These are phyloP conservation scores for Luzula sylvatica DNA, from an alignment of 176 grass and related monocot species.

Conservation along the genomic window DNA sequence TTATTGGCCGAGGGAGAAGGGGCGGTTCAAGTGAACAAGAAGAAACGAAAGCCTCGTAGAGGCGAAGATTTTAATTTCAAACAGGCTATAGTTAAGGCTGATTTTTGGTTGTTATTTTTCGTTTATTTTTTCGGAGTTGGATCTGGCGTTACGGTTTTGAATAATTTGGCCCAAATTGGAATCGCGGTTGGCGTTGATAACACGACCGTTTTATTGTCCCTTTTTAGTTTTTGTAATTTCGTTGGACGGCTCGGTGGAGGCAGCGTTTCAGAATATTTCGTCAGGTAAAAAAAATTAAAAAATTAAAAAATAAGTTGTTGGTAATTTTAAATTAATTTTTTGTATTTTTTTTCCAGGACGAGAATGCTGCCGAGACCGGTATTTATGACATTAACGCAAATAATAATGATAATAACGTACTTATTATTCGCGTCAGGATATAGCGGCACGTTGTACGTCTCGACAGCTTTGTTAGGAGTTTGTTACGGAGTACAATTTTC, in stretches of 20 bases:
- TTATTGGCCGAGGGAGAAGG: conserved; percentile 85
- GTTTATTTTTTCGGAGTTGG: conserved; percentile 77
- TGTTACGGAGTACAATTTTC: conserved; percentile 73
- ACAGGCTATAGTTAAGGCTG: conserved; percentile 82
- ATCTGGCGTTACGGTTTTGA: conserved; percentile 79
- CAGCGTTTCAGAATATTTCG: conserved; percentile 56
- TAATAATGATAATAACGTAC: conserved; percentile 72
- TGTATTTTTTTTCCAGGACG: conserved; percentile 62
- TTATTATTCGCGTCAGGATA: conserved; percentile 52
- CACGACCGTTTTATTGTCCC: conserved; percentile 55
- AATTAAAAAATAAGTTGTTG: background rate
- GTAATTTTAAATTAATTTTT: too few relatives aligned
- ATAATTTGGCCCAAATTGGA: conserved; percentile 91
- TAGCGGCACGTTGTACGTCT: conserved; percentile 36
- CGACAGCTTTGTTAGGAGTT: conserved; percentile 44
- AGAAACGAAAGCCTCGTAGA: conserved; percentile 67
- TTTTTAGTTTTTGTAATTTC: conserved; percentile 97
- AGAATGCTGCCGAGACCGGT: conserved; percentile 58
- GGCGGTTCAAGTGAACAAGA: conserved; percentile 47
- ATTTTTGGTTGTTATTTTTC: conserved; percentile 87
- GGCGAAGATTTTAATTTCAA: conserved; percentile 87
- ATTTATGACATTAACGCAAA: conserved; percentile 54
- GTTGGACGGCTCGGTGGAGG: conserved; percentile 79
- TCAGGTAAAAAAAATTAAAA: conserved; percentile 39
- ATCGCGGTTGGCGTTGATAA: conserved; percentile 61